A percentile compares a stretch with the other conserved stretches of the same genome.
phyloP scores from a whole-genome alignment of 805 yeast genomes.

The Pichia deserticola region DNA sequence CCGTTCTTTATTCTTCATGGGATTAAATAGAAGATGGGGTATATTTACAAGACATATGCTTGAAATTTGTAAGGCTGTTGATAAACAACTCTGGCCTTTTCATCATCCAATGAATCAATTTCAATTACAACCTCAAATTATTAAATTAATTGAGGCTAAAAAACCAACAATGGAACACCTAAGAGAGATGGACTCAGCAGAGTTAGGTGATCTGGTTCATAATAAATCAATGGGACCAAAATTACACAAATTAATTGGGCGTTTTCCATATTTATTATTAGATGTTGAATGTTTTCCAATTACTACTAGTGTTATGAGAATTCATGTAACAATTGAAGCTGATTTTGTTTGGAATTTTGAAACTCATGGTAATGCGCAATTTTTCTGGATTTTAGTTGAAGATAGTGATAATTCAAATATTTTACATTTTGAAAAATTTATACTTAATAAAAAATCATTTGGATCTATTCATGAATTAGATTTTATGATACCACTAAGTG shows the following conservation, averaged over 20 bases:
- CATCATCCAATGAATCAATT: conserved; percentile 88
- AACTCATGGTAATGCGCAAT: conserved; percentile 75
- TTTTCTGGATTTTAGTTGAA: conserved; percentile 91
- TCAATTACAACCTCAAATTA: conserved; percentile 61
- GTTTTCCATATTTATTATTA: conserved; percentile 70
- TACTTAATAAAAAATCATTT: conserved; percentile 53
- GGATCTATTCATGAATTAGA: conserved; percentile 63
- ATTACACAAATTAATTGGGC: conserved; percentile 50
- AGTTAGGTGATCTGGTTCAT: conserved; percentile 85
- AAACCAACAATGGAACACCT: conserved; percentile 64
- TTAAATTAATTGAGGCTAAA: conserved; percentile 54
- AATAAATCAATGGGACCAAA: conserved; percentile 66
- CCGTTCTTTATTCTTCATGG: conserved; percentile 81
- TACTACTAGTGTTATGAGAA: conserved; percentile 76
- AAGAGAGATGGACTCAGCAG: conserved; percentile 64
- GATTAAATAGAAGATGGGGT: conserved; percentile 91
- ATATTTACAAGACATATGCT: conserved; percentile 63
- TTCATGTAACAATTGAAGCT: conserved; percentile 61
- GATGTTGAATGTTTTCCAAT: conserved; percentile 85
- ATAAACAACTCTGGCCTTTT: conserved; percentile 78
- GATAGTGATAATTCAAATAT: conserved; percentile 69
- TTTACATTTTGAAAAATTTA: conserved; percentile 75
- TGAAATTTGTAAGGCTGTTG: conserved; percentile 80
- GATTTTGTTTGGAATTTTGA: conserved; percentile 82
- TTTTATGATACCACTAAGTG: conserved; percentile 84